phyloP scores from a whole-genome alignment of 495 filamentous ascomycete genomes.

The Pyrenula massariospora region DNA sequence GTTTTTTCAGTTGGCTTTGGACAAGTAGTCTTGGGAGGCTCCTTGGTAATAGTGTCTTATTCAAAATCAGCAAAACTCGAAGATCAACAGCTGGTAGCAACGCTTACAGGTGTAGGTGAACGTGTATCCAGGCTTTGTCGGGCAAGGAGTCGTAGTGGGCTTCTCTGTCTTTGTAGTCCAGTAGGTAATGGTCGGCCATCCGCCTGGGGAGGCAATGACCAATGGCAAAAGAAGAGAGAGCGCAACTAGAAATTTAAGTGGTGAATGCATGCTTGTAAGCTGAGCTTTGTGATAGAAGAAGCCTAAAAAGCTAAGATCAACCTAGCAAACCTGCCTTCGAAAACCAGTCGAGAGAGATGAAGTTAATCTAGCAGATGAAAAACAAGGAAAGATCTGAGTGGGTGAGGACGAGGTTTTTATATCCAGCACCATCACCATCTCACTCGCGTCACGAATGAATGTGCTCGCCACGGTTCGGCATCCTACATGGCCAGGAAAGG shows the following conservation, averaged over 20 bases:
- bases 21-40: neutral
- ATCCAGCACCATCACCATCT: neutral
- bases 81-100: too few relatives aligned
- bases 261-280: neutral
- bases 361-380: neutral
- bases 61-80: too few relatives aligned
- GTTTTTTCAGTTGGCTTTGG: neutral
- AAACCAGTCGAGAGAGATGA: too few relatives aligned
- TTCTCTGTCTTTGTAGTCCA: neutral
- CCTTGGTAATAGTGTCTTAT: too few relatives aligned
- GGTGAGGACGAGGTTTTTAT: neutral
- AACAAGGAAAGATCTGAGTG: neutral
- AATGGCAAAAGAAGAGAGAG: neutral
- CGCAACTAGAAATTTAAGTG: neutral
- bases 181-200: neutral
- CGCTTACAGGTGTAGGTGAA: neutral
- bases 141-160: neutral
- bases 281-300: neutral
- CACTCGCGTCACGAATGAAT: neutral
- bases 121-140: neutral
- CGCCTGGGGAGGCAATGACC: neutral
- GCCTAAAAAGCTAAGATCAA: neutral
- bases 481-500: too few relatives aligned
- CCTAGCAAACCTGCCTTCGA: too few relatives aligned
- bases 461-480: too few relatives aligned